phyloP scores from a whole-genome alignment of 352 stramenopile species.

The Blastocystis sp. region DNA sequence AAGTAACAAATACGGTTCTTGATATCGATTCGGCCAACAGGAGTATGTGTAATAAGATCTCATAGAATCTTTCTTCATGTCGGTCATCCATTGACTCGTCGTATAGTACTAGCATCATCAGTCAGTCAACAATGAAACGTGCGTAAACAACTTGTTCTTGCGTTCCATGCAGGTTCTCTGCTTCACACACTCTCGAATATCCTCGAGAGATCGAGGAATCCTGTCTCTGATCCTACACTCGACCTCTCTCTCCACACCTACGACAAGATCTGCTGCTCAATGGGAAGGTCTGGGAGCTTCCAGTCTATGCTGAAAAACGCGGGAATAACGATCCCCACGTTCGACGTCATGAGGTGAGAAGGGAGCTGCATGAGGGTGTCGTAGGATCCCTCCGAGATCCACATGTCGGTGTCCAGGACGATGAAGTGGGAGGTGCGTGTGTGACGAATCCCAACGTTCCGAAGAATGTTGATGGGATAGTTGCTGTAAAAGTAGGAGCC shows the following conservation, averaged over 20 bases:
- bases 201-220: not conserved
- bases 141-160: constrained; percentile 2
- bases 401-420: constrained; percentile 37
- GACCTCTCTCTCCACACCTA: not conserved
- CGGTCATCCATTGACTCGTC: not conserved
- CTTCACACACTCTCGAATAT: not conserved
- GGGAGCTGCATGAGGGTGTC: not conserved
- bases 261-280: not conserved
- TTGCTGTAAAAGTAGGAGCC: constrained; percentile 17
- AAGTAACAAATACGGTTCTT: constrained; percentile 44
- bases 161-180: not conserved
- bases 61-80: not conserved
- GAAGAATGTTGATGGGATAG: constrained; percentile 56
- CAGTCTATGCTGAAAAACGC: not conserved
- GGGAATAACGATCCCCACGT: not conserved
- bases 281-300: not conserved
- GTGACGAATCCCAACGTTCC: constrained; percentile 39
- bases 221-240: not conserved
- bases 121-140: not conserved
- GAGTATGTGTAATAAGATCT: not conserved
- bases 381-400: not conserved
- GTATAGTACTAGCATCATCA: not conserved
- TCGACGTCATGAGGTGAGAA: not conserved
- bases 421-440: constrained; percentile 16
- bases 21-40: constrained; percentile 32